Evolutionary conservation across 768 basidiomycete genomes (phyloP), one percentile per base, ranked within the genome.

Genomic region (Collybia nuda): DNA sequence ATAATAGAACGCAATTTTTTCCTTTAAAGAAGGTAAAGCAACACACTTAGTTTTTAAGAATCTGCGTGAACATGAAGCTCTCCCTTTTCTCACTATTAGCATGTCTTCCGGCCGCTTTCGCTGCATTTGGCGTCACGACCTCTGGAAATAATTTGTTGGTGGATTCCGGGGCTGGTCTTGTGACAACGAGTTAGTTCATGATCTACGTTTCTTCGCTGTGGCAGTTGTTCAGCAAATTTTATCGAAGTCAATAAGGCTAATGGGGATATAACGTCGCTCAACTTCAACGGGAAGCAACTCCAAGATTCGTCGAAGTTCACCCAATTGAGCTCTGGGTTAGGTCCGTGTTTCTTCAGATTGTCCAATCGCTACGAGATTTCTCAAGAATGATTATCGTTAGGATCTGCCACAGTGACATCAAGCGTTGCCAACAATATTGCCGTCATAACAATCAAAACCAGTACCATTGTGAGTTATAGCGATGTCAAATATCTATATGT

Each of bases 301-400:
- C 77, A 77, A 52, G 76, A 77, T 55, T 63, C 65, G 3, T 63
- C 68, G 24, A 72, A 77, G 55, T 73, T 71, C 53, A 73, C 74
- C 28, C 77, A 79, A 39, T 67, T 79, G 15, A 72, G 74, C 55
- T 77, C 75, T 5, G 76, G 76, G 11, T 59, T 79, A 47, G 76
- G 75, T 67, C 59, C 45, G 51, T 51, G 35, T 14, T 44, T 44
- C 6, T 47, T 15, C 37, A 9, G 14, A 14, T n/a, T 17, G 11
- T 19, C 40, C 7, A 45, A 17, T 42, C 15, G 28, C 22, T 23
- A 29, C 21, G 36, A 7, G 43, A 11, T 36, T 9, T 38, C 14
- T 23, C 18, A 47, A 38, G 29, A 21, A 19, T 22, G 21, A 44
- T 39, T 14, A 19, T 35, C 18, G 26, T 37, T 17, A 75, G 72